Evolutionary conservation across 495 filamentous ascomycete genomes (phyloP), one percentile per base, ranked within the genome.

Genomic region (Aspergillus asperescens): DNA sequence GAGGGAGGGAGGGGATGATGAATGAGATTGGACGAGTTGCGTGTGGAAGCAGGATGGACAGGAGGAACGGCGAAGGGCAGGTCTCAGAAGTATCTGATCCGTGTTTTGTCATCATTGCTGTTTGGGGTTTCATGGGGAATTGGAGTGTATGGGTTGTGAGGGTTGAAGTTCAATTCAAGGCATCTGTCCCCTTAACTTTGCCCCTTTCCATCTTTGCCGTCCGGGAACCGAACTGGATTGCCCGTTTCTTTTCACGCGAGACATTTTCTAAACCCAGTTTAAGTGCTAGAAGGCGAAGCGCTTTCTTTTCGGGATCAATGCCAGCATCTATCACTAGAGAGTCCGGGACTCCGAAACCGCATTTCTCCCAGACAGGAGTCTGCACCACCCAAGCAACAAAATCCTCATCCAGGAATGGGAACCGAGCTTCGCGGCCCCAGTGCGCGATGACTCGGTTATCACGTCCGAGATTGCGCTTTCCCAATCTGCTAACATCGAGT

Each of bases 391-490:
- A 95, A 19, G 70, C 74, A 4, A 99, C 80, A 20, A 99, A 77
- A 0, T 81, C 75, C 66, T 97, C 93, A 53, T 97, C 93, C 4
- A 97, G 75, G 62, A 80, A 99, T 2, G 94, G 93, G 65, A 89
- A 96, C n/a, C 93, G 77, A 19, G 85, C 85, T 68, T 99, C 93
- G 45, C 87, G 85, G 16, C 88, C 85, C 89, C 90, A 96, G 59
- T 95, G 79, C 1, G 88, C 81, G 58, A 95, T 89, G 12, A 92
- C 87, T 13, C 93, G 80, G 62, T 99, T 93, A 62, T 99, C 93
- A 10, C 94, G 79, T 7, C 94, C 93, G 12, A 99, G 79, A 63
- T 99, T 99, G 6, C 93, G 80, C 65, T 94, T 88, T 1, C 92
- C 90, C 4, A 99, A 83, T 12, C 94, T 81, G 27, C 81, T 74